Evolutionary conservation across 441 rosid genomes (phyloP).

Genomic region (Omphalea diandra): DNA sequence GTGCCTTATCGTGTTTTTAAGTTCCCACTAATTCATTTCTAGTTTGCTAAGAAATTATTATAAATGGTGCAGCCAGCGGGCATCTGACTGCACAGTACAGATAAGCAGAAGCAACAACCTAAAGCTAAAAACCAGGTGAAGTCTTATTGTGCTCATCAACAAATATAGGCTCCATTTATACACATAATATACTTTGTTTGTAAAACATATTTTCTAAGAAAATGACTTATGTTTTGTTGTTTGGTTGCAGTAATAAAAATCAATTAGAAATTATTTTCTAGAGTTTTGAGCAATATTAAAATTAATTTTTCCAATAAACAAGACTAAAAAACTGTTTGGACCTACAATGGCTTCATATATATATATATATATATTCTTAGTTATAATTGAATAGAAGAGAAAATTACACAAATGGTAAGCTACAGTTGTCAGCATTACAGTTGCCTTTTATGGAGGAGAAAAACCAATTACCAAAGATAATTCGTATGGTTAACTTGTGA

Average conservation of each 20-base stretch:
- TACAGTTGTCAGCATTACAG: neutral
- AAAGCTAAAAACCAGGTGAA: slow-evolving; percentile 6
- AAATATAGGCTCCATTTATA: neutral
- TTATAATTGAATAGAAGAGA: neutral
- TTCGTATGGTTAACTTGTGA: too few relatives aligned
- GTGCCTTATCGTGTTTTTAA: too few relatives aligned
- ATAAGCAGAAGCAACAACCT: slow-evolving; percentile 4
- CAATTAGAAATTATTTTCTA: neutral
- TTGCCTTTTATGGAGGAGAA: too few relatives aligned
- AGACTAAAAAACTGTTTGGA: neutral
- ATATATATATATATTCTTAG: too few relatives aligned
- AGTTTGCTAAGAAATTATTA: neutral
- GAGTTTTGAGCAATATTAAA: neutral
- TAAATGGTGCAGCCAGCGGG: neutral
- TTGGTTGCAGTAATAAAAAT: neutral
- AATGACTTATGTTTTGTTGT: neutral
- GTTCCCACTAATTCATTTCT: neutral
- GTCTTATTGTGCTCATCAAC: neutral
- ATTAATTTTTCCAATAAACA: neutral
- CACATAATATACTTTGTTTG: neutral
- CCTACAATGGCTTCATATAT: neutral
- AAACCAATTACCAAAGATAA: neutral
- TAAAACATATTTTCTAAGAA: neutral
- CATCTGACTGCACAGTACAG: neutral
- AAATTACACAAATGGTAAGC: neutral